These are phyloP conservation scores for Collybia mongolica DNA, from an alignment of 768 basidiomycete genomes.

Conservation along the genomic window DNA sequence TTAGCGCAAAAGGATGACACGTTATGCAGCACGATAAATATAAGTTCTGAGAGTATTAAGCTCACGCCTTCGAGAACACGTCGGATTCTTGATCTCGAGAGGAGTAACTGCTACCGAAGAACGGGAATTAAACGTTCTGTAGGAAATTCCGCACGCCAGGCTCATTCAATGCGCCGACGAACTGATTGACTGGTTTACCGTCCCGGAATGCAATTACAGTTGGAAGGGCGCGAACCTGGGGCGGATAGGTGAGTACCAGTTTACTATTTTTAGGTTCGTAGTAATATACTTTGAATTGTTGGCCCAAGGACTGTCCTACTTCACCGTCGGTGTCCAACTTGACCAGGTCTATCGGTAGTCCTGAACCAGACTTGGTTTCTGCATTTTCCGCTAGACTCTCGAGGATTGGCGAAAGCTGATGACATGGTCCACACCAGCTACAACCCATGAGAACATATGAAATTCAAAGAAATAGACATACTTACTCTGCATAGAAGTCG, in stretches of 20 bases:
- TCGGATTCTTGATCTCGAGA: no score
- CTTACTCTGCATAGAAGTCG: constrained; percentile 81
- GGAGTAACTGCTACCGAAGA: not conserved
- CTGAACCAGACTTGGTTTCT: constrained; percentile 45
- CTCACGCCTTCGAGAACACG: no score
- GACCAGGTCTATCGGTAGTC: constrained; percentile 64
- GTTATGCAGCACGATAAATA: no score
- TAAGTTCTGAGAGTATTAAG: no score
- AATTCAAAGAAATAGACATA: constrained; percentile 11
- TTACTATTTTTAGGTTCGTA: not conserved
- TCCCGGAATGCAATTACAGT: constrained; percentile 78
- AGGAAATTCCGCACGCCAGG: constrained; percentile 44
- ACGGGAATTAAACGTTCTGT: constrained; percentile 29
- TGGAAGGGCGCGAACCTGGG: constrained; percentile 71
- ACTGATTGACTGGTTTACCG: constrained; percentile 56
- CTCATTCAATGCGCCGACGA: constrained; percentile 59
- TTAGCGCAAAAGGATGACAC: no score
- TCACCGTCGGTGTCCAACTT: constrained; percentile 66
- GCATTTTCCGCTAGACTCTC: constrained; percentile 53
- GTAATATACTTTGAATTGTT: constrained; percentile 44
- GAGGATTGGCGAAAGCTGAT: constrained; percentile 66
- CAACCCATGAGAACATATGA: not conserved
- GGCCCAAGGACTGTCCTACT: constrained; percentile 48
- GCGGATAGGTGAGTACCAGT: not conserved
- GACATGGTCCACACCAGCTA: constrained; percentile 84